Base-by-base conservation (phyloP, 2,329 filamentous ascomycete species). In the Graphilbum fragrans region DNA sequence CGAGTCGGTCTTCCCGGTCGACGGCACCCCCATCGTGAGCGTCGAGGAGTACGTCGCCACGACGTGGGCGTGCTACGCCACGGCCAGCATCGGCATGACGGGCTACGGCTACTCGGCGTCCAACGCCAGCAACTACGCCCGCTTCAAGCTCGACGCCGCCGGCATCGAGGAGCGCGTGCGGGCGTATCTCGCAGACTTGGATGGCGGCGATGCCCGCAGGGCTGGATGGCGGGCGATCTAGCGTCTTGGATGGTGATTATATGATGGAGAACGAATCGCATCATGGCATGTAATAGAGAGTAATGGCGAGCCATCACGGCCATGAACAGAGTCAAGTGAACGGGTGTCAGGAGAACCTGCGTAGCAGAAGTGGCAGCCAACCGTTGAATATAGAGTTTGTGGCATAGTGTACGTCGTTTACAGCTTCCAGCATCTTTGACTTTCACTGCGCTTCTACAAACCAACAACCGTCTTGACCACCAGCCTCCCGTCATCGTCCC, bases 381-480 rank as follows among this genome's bases (percentile, higher is more conserved):
- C n/a, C n/a, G n/a, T n/a, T n/a, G n/a, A n/a, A n/a, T n/a, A n/a
- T n/a, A n/a, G n/a, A n/a, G n/a, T n/a, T n/a, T n/a, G n/a, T n/a
- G n/a, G n/a, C n/a, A n/a, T n/a, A n/a, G n/a, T n/a, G n/a, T n/a
- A n/a, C n/a, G n/a, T n/a, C n/a, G n/a, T n/a, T n/a, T n/a, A n/a
- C n/a, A n/a, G n/a, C n/a, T n/a, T n/a, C n/a, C n/a, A n/a, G n/a
- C n/a, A n/a, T n/a, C n/a, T n/a, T n/a, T n/a, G n/a, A n/a, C n/a
- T n/a, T n/a, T n/a, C n/a, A n/a, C n/a, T n/a, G n/a, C n/a, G n/a
- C n/a, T n/a, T n/a, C n/a, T n/a, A n/a, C n/a, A n/a, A n/a, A n/a
- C n/a, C 66, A 19, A 77, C 66, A 43, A 86, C 70, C 9, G 87
- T 82, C 64, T 88, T 88, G 48, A 88, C 63, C 7, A 88, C 81